Evolutionary conservation across 148 eudicot species (phyloP).

Genomic region (Talinum fruticosum): DNA sequence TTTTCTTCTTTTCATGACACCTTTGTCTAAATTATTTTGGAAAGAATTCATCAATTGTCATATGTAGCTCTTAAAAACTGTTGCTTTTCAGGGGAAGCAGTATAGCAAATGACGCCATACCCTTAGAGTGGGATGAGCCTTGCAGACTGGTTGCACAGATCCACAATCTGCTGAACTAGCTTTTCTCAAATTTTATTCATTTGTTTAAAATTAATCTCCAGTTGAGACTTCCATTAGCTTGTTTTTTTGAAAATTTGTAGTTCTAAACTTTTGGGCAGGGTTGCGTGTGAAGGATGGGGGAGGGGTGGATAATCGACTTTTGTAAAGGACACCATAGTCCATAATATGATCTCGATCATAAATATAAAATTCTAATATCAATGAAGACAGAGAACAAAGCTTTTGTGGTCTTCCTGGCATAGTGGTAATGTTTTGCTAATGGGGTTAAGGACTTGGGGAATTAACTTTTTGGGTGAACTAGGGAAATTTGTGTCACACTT

Average conservation of each 20-base stretch:
- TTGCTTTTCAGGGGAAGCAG: background rate
- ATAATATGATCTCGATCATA: background rate
- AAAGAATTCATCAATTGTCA: background rate
- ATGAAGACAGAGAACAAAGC: background rate
- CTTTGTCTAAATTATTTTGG: background rate
- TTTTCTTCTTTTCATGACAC: background rate
- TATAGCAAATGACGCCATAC: background rate
- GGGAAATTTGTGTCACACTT: background rate
- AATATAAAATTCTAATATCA: too few relatives aligned
- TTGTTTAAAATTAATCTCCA: background rate
- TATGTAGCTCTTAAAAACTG: background rate
- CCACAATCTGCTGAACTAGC: background rate
- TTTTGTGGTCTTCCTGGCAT: background rate
- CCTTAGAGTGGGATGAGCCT: background rate
- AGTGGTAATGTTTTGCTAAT: background rate
- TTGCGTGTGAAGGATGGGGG: background rate
- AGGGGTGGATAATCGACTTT: background rate
- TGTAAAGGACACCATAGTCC: background rate
- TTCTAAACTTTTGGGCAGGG: background rate
- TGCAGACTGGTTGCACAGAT: background rate
- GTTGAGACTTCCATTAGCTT: background rate
- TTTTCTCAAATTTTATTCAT: background rate
- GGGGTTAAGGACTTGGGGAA: background rate
- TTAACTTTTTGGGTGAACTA: background rate
- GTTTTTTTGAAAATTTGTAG: too few relatives aligned